Evolutionary conservation across 2,329 filamentous ascomycete species (phyloP).

Genomic region (Nannizziopsis barbatae): DNA sequence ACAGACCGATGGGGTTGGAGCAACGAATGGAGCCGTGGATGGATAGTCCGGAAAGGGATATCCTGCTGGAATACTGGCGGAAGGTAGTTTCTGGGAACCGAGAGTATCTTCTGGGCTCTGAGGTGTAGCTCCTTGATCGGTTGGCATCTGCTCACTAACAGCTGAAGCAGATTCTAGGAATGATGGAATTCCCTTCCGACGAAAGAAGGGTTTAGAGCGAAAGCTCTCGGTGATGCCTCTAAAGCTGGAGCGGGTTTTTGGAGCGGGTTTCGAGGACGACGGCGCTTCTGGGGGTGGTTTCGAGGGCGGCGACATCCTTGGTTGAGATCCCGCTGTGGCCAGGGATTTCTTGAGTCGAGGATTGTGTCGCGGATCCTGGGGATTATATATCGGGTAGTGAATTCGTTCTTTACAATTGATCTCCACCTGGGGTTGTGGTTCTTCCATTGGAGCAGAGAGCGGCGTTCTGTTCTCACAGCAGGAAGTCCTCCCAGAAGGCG

Average conservation of each 20-base stretch:
- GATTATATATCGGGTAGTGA: slow-evolving; percentile 30
- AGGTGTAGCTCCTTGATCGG: not conserved
- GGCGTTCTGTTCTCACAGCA: not conserved
- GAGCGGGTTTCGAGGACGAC: slow-evolving; percentile 16
- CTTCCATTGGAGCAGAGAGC: not conserved
- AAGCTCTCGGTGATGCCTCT: slow-evolving; percentile 23
- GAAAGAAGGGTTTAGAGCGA: slow-evolving; percentile 8
- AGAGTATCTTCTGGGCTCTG: not conserved
- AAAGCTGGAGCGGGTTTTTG: slow-evolving; percentile 25
- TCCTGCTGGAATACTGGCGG: not conserved
- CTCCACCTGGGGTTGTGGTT: not conserved
- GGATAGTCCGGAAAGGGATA: not conserved
- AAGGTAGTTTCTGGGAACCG: not conserved
- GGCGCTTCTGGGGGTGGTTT: not conserved
- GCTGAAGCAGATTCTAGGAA: not conserved
- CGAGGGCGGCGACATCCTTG: not conserved
- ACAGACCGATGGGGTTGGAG: not conserved
- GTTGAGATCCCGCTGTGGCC: slow-evolving; percentile 9
- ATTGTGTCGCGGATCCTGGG: slow-evolving; percentile 29
- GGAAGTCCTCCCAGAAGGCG: not conserved
- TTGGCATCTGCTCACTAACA: not conserved
- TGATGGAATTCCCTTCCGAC: slow-evolving; percentile 7
- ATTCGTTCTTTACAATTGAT: slow-evolving; percentile 24
- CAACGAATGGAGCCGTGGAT: not conserved
- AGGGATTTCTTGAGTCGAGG: slow-evolving; percentile 16